Base-by-base conservation (phyloP, 139 green algal genomes). In the Coelastrella sp. region DNA sequence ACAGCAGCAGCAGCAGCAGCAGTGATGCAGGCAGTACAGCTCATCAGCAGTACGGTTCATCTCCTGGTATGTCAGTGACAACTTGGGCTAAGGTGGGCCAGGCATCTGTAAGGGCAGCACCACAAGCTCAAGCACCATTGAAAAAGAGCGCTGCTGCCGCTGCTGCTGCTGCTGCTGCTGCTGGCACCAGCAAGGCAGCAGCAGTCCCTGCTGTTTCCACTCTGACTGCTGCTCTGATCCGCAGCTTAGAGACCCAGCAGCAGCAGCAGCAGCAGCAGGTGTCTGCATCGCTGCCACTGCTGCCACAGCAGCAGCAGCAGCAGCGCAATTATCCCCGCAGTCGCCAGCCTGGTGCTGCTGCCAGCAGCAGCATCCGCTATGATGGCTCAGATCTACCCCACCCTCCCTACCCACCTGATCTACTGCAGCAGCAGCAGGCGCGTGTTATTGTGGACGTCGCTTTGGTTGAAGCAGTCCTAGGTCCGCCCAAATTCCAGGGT, bases 401-500 rank as follows among this genome's bases (percentile, higher is more conserved):
- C 21, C 30, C 30, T 2, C 84, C 84, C 17, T 88, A 88, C 51
- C 84, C 84, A 17, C 84, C 84, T 23, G 85, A 89, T 72, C 57
- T 86, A 23, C 59, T 86, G 27, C 77, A 60, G 9, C 35, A 59
- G 15, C 79, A 38, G 13, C 45, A 66, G 30, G 51, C 72, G 1
- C 27, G 72, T 27, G 62, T 84, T 67, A 85, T 89, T 73, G 92
- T 96, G 57, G 90, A 92, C 23, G 57, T 85, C 3, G 84, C 83
- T 41, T 85, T 98, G 51, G 75, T 98, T 27, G 90, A 94, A 63
- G 51, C 32, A 30, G 92, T 97, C 40, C 86, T 98, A 60, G 94
- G 94, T 0, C 94, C 93, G 0, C 62, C 84, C n/a, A 66, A 85
- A 32, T 69, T 64, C 27, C 82, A 64, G 34, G 85, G 86, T 25